These are phyloP conservation scores for Onygenales sp. DNA, from an alignment of 2,329 filamentous ascomycete species.

Conservation along the genomic window DNA sequence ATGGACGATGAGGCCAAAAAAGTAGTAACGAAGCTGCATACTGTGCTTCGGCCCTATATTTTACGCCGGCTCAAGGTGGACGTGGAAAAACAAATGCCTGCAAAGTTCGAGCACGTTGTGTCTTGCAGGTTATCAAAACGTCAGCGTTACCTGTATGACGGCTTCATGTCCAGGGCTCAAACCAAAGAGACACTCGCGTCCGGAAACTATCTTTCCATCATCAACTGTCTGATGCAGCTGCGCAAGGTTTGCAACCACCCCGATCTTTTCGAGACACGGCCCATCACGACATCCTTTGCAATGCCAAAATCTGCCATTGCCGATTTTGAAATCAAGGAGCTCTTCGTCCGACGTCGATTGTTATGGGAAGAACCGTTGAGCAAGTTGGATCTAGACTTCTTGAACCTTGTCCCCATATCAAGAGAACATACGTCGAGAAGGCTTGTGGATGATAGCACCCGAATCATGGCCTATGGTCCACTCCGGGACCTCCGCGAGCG, in stretches of 20 bases:
- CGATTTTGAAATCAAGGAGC: slow-evolving; percentile 64
- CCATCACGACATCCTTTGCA: slow-evolving; percentile 93
- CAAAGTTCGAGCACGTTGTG: slow-evolving; percentile 94
- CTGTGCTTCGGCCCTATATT: slow-evolving; percentile 84
- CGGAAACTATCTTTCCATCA: slow-evolving; percentile 95
- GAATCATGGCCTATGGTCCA: slow-evolving; percentile 59
- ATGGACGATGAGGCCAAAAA: slow-evolving; percentile 90
- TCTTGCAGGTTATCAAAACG: slow-evolving; percentile 92
- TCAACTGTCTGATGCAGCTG: slow-evolving; percentile 95
- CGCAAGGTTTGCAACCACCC: slow-evolving; percentile 98
- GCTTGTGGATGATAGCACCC: slow-evolving; percentile 45
- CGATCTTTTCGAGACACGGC: slow-evolving; percentile 88
- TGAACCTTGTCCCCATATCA: slow-evolving; percentile 67
- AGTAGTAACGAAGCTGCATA: slow-evolving; percentile 88
- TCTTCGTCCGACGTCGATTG: slow-evolving; percentile 57
- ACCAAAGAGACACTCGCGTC: slow-evolving; percentile 82
- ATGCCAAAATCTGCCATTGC: slow-evolving; percentile 72
- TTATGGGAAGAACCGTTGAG: slow-evolving; percentile 54
- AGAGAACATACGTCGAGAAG: slow-evolving; percentile 56
- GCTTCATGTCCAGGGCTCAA: slow-evolving; percentile 82
- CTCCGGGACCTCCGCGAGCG: slow-evolving; percentile 63
- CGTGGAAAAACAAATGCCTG: slow-evolving; percentile 98
- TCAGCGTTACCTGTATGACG: slow-evolving; percentile 91
- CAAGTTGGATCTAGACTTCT: slow-evolving; percentile 61
- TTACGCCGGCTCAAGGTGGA: slow-evolving; percentile 87